Conservation (phyloP, 805 yeast species). For the Cyberlindnera sargentensis region DNA sequence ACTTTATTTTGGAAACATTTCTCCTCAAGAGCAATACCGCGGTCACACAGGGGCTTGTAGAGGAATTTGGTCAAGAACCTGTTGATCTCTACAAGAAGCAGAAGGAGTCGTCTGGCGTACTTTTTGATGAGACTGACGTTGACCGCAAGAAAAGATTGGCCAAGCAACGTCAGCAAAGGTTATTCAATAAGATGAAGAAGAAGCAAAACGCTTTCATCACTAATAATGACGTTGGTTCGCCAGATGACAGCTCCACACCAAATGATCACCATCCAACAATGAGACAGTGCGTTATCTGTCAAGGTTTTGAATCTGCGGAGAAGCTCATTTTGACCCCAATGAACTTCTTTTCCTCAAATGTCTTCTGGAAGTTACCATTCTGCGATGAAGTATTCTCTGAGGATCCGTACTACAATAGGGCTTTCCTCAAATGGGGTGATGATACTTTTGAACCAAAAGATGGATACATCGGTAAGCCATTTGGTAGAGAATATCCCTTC, state of each 20-base stretch:
- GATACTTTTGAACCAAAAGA: slow-evolving; percentile 13
- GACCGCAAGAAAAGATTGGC: slow-evolving; percentile 54
- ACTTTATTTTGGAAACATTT: slow-evolving; percentile 43
- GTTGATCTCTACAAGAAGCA: slow-evolving; percentile 43
- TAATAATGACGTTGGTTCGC: slow-evolving; percentile 39
- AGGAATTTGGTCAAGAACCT: slow-evolving; percentile 51
- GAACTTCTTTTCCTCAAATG: slow-evolving; percentile 33
- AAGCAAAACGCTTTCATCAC: slow-evolving; percentile 74
- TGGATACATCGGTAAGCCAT: slow-evolving; percentile 25
- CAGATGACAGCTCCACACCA: slow-evolving; percentile 12
- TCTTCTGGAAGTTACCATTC: slow-evolving; percentile 18
- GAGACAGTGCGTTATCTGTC: slow-evolving; percentile 52
- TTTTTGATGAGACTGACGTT: slow-evolving; percentile 42
- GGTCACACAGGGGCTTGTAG: slow-evolving; percentile 44
- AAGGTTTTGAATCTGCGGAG: slow-evolving; percentile 38
- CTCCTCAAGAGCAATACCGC: slow-evolving; percentile 39
- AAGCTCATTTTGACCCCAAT: slow-evolving; percentile 56
- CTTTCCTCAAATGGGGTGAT: slow-evolving; percentile 18
- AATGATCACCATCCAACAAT: slow-evolving; percentile 16
- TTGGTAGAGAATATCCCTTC: slow-evolving; percentile 11
- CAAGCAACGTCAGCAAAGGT: slow-evolving; percentile 51
- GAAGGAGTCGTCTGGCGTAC: slow-evolving; percentile 32
- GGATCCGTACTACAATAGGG: slow-evolving; percentile 4
- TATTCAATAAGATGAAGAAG: slow-evolving; percentile 54
- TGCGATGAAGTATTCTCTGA: background rate